A percentile compares a stretch with the other conserved stretches of the same genome.
Evolutionary conservation across 495 filamentous ascomycete species (phyloP).

Genomic region (Penicillium desertorum): DNA sequence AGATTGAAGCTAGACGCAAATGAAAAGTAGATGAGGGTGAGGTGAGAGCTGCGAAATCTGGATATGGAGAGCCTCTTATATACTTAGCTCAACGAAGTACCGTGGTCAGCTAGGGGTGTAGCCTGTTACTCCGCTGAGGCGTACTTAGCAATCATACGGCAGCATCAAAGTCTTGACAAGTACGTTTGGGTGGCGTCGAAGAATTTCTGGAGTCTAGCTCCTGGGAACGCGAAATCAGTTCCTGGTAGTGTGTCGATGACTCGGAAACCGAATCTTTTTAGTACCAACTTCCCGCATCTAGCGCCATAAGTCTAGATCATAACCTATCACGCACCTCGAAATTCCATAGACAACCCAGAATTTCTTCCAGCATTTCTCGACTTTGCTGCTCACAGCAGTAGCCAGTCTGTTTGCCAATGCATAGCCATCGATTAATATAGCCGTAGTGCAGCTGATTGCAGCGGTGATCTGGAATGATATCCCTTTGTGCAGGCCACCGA

Average conservation of each 20-base stretch:
- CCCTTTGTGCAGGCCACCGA: background rate
- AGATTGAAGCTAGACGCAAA: background rate
- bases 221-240: conserved; percentile 3
- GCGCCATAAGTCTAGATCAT: background rate
- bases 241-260: conserved; percentile 4
- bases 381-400: background rate
- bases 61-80: conserved; percentile 5
- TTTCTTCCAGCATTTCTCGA: background rate
- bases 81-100: conserved; percentile 1
- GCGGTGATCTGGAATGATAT: conserved; percentile 6
- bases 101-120: conserved; percentile 3
- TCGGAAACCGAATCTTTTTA: background rate
- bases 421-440: too few species aligned
- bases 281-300: background rate
- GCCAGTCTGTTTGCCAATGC: conserved; percentile 1
- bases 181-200: background rate
- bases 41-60: background rate
- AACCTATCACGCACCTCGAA: conserved; percentile 1
- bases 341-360: background rate
- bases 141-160: background rate
- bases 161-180: background rate
- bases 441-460: conserved; percentile 3
- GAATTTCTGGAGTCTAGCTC: background rate
- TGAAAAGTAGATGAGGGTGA: background rate
- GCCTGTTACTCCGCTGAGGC: background rate